Evolutionary conservation across 2,329 filamentous ascomycete genomes (phyloP), one percentile per base, ranked within the genome.

Genomic region (Thermoascus crustaceus): DNA sequence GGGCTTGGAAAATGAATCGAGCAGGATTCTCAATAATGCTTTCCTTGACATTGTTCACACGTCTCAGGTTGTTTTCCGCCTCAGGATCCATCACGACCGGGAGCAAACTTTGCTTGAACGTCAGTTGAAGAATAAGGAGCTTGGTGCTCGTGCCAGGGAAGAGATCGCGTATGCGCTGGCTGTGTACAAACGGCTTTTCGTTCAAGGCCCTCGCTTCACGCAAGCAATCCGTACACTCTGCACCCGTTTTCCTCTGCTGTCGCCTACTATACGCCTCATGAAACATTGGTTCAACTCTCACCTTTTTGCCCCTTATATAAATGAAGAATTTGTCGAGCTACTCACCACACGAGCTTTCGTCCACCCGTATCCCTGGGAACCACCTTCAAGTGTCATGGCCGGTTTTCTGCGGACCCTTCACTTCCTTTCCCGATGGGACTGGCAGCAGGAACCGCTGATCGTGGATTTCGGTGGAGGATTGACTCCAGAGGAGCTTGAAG

Each of bases 231-330:
- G 82, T 35, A 86, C 81, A 1, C 77, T 87, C 35, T 86, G 81
- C 60, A 94, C 85, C 1, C 77, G 86, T 3, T 81, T 86, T 47
- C 81, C 82, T 1, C 72, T 85, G 1, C 68, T 98, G 5, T 93
- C 87, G 1, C 76, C 81, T 2, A 82, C 87, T 0, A 85, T 95
- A 42, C 79, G 89, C 11, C 69, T 96, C 2, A 72, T 84, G 29
- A 96, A 96, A 66, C 76, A 79, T 52, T 98, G 91, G 91, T 91
- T 94, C 59, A 74, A 77, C 44, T 73, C 75, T 2, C 91, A 98
- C 57, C 80, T 93, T 46, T 76, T 98, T 6, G 68, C 75, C 3
- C 72, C 72, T 9, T 84, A 95, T 57, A 71, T 96, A 47, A 71
- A 73, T 19, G 78, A 85, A 21, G 86, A 94, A 55, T 67, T 94